A percentile compares a stretch with the other conserved stretches of the same genome.
Evolutionary conservation across 164 flowering plant species (phyloP).

Genomic region (Kalanchoe fedtschenkoi): DNA sequence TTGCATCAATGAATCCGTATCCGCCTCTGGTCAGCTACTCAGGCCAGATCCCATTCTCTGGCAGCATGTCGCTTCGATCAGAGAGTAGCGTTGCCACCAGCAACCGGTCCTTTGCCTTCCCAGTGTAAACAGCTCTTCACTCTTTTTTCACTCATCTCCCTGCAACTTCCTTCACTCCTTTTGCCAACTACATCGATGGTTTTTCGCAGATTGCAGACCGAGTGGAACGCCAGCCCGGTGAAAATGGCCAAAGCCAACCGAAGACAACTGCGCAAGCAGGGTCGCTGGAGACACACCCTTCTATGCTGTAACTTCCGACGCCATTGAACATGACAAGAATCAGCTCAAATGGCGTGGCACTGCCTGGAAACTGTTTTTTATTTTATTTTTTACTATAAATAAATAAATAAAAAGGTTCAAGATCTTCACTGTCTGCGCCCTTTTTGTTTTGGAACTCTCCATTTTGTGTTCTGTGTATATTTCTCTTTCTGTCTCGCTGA

Average conservation of each 20-base stretch:
- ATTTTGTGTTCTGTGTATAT: constrained; percentile 28
- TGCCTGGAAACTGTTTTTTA: constrained; percentile 2
- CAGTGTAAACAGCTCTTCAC: constrained; percentile 39
- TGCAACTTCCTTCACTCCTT: too few relatives aligned
- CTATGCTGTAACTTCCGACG: constrained; percentile 84
- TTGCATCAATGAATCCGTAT: constrained; percentile 31
- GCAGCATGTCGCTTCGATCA: constrained; percentile 54
- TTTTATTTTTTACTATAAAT: not conserved
- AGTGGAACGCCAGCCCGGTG: constrained; percentile 85
- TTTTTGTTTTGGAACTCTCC: constrained; percentile 22
- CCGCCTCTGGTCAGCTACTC: constrained; percentile 38
- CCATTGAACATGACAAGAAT: constrained; percentile 10
- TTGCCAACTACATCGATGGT: not conserved
- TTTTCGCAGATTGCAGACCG: constrained; percentile 39
- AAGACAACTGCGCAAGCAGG: too few relatives aligned
- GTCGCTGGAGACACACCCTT: constrained; percentile 53
- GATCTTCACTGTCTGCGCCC: constrained; percentile 3
- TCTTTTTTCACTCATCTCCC: too few relatives aligned
- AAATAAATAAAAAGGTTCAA: not conserved
- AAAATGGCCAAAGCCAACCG: constrained; percentile 77
- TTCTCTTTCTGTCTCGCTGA: constrained; percentile 7
- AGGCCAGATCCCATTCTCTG: constrained; percentile 53
- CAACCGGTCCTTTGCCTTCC: constrained; percentile 68
- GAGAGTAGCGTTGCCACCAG: constrained; percentile 78
- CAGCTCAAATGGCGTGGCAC: constrained; percentile 4